Evolutionary conservation across 2,329 filamentous ascomycete species (phyloP), one percentile per base, ranked within the genome.

Genomic region (Xylariaceae sp.): DNA sequence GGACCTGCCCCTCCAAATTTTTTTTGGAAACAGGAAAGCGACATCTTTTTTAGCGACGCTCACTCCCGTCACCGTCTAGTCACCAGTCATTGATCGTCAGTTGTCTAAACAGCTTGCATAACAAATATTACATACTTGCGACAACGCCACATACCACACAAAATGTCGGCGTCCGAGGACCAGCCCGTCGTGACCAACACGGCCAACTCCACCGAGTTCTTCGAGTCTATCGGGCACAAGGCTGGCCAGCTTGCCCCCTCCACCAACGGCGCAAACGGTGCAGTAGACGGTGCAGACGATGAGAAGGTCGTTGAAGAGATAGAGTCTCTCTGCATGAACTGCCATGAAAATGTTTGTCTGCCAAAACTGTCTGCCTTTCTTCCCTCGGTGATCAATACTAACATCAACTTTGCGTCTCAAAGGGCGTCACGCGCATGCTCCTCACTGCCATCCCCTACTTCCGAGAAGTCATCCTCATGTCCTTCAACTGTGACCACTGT

Each of bases 391-490:
- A 31, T 31, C 19, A 16, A 33, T 42, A 18, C 50, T 56, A 19
- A 56, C 39, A n/a, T 45, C 40, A 31, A 41, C 40, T 51, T 58
- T 33, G 44, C 44, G 11, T 38, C 19, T 2, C 13, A 6, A 55
- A 95, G 89, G 94, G 94, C 64, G 82, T 77, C 1, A 99, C 94
- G 13, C 83, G 87, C 53, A 82, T 99, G 18, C 84, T 99, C 41
- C 84, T 99, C 49, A 96, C 95, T 14, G 84, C 85, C 59, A 97
- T 99, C 50, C 94, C 94, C 14, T 97, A 90, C 79, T 99, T 99
- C 78, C 90, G 91, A 75, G 93, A 99, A 71, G 86, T 99, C 58
- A 90, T 99, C 65, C 83, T 99, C 71, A 96, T 97, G 86, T 97
- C 93, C 57, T 99, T 99, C 72, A 82, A 83, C 60, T 99, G 94